These are phyloP conservation scores for Eucalyptus erythrocorys DNA, from an alignment of 345 rosid species.

Conservation along the genomic window DNA sequence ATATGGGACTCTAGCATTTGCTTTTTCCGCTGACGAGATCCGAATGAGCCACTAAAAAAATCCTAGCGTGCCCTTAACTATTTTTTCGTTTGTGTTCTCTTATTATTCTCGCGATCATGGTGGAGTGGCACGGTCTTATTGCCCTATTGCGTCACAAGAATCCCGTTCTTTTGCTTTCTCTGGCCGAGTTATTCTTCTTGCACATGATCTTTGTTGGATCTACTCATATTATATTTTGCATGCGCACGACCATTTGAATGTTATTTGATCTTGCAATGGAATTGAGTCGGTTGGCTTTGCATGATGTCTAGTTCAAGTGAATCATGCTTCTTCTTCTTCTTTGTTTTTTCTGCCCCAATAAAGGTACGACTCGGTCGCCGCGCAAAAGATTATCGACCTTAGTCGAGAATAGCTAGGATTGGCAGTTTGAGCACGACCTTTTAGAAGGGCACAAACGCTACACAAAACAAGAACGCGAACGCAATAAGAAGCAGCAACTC, in stretches of 20 bases:
- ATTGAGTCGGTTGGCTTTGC: neutral
- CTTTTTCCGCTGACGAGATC: neutral
- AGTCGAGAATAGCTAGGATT: neutral
- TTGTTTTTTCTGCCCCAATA: neutral
- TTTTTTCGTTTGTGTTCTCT: neutral
- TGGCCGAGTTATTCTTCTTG: neutral
- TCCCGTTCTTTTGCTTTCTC: neutral
- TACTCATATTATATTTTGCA: neutral
- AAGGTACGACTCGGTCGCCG: neutral
- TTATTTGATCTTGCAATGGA: no score
- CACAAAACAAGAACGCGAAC: fast-evolving
- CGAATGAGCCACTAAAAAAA: neutral
- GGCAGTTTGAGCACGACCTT: neutral
- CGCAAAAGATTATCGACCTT: neutral
- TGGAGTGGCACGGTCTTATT: neutral
- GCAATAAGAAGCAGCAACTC: neutral
- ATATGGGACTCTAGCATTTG: neutral
- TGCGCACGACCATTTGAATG: neutral
- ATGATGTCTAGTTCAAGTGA: neutral
- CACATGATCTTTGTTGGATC: neutral
- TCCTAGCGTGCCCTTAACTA: neutral
- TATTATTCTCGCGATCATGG: neutral
- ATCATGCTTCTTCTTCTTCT: neutral
- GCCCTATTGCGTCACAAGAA: neutral
- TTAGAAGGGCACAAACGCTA: neutral